These are phyloP conservation scores for Chaetomium sp. DNA, from an alignment of 2,329 filamentous ascomycete genomes.

Conservation along the genomic window DNA sequence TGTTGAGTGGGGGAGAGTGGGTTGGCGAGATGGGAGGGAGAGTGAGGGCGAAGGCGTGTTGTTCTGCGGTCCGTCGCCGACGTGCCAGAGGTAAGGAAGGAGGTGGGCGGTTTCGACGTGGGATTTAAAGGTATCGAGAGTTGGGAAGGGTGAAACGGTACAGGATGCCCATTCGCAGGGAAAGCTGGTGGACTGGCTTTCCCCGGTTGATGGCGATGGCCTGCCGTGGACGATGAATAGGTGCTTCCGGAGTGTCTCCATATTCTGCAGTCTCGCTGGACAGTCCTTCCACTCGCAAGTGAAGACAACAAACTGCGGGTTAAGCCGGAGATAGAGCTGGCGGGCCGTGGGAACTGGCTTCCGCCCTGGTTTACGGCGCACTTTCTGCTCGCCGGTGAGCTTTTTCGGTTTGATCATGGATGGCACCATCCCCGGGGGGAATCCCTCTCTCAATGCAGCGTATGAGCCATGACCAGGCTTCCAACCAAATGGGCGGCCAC, in stretches of 20 bases:
- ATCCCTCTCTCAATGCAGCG: conserved; percentile 13
- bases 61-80: conserved; percentile 53
- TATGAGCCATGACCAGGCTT: conserved; percentile 31
- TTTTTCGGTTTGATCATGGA: conserved; percentile 15
- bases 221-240: conserved; percentile 44
- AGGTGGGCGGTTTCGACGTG: conserved; percentile 53
- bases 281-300: conserved; percentile 55
- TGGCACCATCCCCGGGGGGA: conserved; percentile 7
- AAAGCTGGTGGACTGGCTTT: neutral
- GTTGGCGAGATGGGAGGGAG: neutral
- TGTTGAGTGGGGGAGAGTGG: neutral
- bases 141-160: conserved; percentile 15
- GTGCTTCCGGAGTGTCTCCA: conserved; percentile 52
- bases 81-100: conserved; percentile 47
- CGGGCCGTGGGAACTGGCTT: conserved; percentile 33
- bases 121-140: conserved; percentile 32
- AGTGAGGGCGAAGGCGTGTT: conserved; percentile 14
- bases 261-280: conserved; percentile 55
- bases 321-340: conserved; percentile 36
- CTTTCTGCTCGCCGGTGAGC: conserved; percentile 24
- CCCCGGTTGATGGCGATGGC: neutral
- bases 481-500: conserved; percentile 46
- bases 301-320: conserved; percentile 45
- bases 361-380: conserved; percentile 38
- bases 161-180: conserved; percentile 39